Evolutionary conservation across 129 eudicot genomes (phyloP), one percentile per base, ranked within the genome.

Genomic region (Flaveria robusta): DNA sequence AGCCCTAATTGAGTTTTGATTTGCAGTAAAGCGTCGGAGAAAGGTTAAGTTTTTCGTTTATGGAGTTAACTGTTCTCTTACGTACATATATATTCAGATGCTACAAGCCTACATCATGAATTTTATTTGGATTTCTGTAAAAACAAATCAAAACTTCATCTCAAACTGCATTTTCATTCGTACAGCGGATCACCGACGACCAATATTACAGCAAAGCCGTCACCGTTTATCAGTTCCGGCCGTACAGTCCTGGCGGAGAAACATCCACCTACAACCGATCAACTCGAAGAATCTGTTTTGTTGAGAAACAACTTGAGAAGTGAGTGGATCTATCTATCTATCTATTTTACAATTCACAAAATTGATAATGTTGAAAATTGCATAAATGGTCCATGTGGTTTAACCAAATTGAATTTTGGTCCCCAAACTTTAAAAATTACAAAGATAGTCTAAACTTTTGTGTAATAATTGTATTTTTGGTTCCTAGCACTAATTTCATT

Each of bases 281-380:
- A n/a, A 56, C 73, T 91, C 24, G 97, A 91, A 60, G 95, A 88
- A 9, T 91, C 88, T 83, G 88, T 91, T 76, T 80, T 1, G 90
- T 87, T 12, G 97, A 91, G 76, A 86, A 83, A 67, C 75, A 83
- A 10, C 80, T 83, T 67, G 87, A 88, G 45, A 85, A 86, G 95
- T 88, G 73, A 86, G 71, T 34, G n/a, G n/a, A n/a, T n/a, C 9
- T 15, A 43, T 16, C 0, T 16, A 60, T 46, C 34, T 6, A 37
- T 37, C 14, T 15, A 18, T 3, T 50, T 50, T 50, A 50, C 55
- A 31, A 29, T 29, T 29, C 37, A 31, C 7, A 34, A 34, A 34
- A 34, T 5, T 34, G 7, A n/a, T n/a, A n/a, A n/a, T n/a, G n/a
- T n/a, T n/a, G n/a, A n/a, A n/a, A n/a, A n/a, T n/a, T n/a, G n/a